phyloP scores from a whole-genome alignment of 2,329 filamentous ascomycete species.

The Neofusicoccum cordaticola region DNA sequence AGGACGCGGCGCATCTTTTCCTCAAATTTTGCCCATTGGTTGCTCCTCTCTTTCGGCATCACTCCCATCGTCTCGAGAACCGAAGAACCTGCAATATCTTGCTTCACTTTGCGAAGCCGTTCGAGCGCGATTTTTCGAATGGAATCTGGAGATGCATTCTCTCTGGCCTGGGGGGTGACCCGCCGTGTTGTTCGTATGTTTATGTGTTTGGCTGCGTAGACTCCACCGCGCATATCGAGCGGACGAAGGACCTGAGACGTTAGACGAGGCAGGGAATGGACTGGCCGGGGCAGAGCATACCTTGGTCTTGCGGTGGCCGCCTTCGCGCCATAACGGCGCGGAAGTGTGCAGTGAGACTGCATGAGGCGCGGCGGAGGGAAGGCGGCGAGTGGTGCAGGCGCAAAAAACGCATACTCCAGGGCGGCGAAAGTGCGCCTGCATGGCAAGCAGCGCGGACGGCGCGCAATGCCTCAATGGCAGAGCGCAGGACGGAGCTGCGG shows the following conservation, averaged over 20 bases:
- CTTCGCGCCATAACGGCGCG: background rate
- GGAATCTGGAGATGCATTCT: background rate
- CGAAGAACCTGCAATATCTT: background rate
- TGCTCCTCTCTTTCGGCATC: background rate
- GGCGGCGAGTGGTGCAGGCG: conserved; percentile 21
- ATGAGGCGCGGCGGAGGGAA: background rate
- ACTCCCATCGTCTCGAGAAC: background rate
- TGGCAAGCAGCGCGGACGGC: background rate
- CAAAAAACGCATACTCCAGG: conserved; percentile 41
- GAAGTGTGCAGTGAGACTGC: conserved; percentile 1
- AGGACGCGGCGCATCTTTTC: background rate
- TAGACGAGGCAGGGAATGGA: background rate
- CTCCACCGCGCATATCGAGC: no score
- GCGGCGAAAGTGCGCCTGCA: conserved; percentile 21
- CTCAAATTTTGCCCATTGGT: background rate
- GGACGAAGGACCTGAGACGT: no score
- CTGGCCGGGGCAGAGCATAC: background rate
- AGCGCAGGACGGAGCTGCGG: background rate
- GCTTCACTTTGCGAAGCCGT: background rate
- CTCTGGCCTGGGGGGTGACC: background rate
- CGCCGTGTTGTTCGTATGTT: no score
- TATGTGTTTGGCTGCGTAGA: background rate
- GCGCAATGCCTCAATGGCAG: background rate
- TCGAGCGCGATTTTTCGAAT: background rate
- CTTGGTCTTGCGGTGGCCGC: background rate